A percentile compares a stretch with the other conserved stretches of the same genome.
Evolutionary conservation across 1,139 yeast genomes (phyloP).

Genomic region (Petasospora fabianii): DNA sequence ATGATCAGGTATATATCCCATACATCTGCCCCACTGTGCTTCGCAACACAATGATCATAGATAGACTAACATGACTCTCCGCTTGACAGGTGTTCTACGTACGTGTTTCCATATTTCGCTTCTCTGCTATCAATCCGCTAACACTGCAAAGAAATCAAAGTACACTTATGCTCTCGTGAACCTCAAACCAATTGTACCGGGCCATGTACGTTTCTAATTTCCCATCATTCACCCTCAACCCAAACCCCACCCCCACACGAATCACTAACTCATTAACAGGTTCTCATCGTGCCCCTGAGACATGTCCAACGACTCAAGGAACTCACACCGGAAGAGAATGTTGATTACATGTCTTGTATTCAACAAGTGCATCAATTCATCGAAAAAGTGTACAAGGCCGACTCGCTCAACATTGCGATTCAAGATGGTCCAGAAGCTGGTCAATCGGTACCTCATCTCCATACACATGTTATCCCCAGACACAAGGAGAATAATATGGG

Average conservation of each 20-base stretch:
- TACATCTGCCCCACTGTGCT: background rate
- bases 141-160: constrained; percentile 35
- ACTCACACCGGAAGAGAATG: constrained; percentile 64
- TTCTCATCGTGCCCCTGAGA: constrained; percentile 74
- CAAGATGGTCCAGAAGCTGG: constrained; percentile 98
- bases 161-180: constrained; percentile 81
- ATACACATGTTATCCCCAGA: constrained; percentile 89
- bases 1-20: constrained; percentile 39
- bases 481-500: constrained; percentile 60
- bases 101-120: constrained; percentile 9
- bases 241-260: background rate
- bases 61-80: no score
- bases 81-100: constrained; percentile 23
- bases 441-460: constrained; percentile 89
- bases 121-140: background rate
- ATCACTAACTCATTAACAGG: constrained; percentile 4
- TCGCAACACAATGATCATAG: background rate
- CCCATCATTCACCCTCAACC: no score
- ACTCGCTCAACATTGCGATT: constrained; percentile 79
- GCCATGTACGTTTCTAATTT: constrained; percentile 50
- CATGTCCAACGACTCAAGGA: constrained; percentile 62
- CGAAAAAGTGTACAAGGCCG: constrained; percentile 64
- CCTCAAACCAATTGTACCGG: constrained; percentile 84
- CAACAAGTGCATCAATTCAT: constrained; percentile 69
- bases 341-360: constrained; percentile 75